Percentiles rank a stretch among this genome's conserved stretches.
Evolutionary conservation across 805 yeast genomes (phyloP).

Genomic region (Metschnikowia lachancei): DNA sequence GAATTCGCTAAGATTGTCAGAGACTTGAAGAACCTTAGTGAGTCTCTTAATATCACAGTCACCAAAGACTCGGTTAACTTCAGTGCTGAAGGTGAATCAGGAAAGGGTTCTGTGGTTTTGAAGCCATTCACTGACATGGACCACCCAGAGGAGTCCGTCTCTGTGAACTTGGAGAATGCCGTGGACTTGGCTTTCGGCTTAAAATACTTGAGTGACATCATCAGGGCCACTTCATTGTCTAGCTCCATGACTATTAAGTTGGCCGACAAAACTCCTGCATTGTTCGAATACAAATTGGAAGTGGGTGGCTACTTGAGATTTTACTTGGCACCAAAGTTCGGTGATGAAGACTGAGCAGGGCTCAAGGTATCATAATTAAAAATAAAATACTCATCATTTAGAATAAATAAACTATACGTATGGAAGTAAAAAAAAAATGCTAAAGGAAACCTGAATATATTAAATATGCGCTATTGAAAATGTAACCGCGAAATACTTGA

Average conservation of each 20-base stretch:
- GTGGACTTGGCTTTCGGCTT: conserved; percentile 89
- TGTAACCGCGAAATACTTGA: too few relatives aligned
- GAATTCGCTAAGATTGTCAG: conserved; percentile 89
- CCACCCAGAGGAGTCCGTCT: conserved; percentile 69
- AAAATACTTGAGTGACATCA: conserved; percentile 85
- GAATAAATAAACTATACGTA: not conserved
- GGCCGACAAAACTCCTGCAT: conserved; percentile 88
- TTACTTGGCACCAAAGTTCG: conserved; percentile 97
- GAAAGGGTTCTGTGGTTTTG: conserved; percentile 79
- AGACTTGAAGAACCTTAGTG: conserved; percentile 83
- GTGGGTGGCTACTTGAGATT: conserved; percentile 87
- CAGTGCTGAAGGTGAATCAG: conserved; percentile 86
- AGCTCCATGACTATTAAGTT: conserved; percentile 76
- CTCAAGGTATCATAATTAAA: conserved; percentile 1
- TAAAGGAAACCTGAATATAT: too few relatives aligned
- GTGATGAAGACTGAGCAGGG: conserved; percentile 62
- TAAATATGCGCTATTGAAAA: too few relatives aligned
- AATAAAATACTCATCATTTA: not conserved
- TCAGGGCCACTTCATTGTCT: conserved; percentile 83
- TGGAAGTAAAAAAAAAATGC: not conserved
- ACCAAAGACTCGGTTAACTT: conserved; percentile 92
- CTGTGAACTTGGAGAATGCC: conserved; percentile 78
- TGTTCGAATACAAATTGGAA: conserved; percentile 86
- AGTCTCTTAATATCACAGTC: conserved; percentile 79
- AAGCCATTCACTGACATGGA: conserved; percentile 84